A percentile compares a stretch with the other conserved stretches of the same genome.
These are phyloP conservation scores for Gynochthodes officinalis DNA, from an alignment of 257 asterid species.

Conservation along the genomic window DNA sequence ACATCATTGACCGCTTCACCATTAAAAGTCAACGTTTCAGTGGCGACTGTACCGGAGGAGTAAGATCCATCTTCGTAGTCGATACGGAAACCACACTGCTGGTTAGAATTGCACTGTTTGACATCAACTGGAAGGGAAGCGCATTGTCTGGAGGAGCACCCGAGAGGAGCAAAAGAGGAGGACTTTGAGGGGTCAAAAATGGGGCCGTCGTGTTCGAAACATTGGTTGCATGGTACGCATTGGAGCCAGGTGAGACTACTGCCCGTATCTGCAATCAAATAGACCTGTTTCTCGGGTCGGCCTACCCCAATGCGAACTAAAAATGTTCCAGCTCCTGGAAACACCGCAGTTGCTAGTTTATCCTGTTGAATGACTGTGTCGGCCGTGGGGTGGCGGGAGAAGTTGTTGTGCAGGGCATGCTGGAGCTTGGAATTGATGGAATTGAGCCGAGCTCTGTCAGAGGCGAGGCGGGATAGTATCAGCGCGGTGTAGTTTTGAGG, in stretches of 20 bases:
- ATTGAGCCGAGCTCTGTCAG: neutral
- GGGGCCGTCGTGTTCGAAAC: neutral
- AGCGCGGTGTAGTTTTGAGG: neutral
- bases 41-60: neutral
- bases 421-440: neutral
- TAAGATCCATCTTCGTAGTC: neutral
- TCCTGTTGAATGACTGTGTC: neutral
- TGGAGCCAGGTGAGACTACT: neutral
- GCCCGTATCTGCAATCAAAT: neutral
- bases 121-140: neutral
- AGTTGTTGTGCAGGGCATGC: neutral
- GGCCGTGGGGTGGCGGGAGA: neutral
- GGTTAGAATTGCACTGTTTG: neutral
- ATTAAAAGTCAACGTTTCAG: neutral
- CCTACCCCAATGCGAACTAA: neutral
- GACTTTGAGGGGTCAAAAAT: neutral
- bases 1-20: neutral
- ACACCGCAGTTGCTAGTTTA: no score
- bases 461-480: neutral
- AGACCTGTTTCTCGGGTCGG: neutral
- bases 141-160: neutral
- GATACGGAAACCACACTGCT: neutral
- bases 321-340: neutral
- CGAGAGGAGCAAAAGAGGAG: neutral
- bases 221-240: neutral